These are phyloP conservation scores for Aspergillus novoparasiticus DNA, from an alignment of 2,329 filamentous ascomycete genomes.

Conservation along the genomic window DNA sequence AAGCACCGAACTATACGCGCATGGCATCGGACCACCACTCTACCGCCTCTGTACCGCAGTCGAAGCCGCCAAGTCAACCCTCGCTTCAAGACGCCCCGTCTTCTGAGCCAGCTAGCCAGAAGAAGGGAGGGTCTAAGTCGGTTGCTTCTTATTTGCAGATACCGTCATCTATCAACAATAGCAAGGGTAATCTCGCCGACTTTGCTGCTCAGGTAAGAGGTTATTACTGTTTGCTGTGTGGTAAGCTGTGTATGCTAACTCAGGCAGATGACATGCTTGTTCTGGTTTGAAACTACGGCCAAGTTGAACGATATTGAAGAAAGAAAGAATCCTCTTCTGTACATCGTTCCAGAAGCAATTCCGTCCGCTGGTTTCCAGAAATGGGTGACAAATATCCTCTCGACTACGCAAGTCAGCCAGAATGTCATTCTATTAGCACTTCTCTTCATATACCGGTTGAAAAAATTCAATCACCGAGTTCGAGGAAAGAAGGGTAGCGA, in stretches of 20 bases:
- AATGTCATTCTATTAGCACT: conserved; percentile 91
- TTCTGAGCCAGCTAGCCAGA: conserved; percentile 25
- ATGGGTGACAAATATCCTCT: conserved; percentile 89
- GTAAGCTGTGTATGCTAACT: conserved; percentile 11
- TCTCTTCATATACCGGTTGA: conserved; percentile 89
- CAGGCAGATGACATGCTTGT: conserved; percentile 83
- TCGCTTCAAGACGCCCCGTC: conserved; percentile 26
- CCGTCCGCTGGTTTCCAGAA: conserved; percentile 82
- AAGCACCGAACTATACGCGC: conserved; percentile 22
- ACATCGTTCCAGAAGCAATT: conserved; percentile 70
- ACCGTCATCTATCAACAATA: conserved; percentile 73
- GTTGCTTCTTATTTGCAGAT: conserved; percentile 65
- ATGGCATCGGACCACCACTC: conserved; percentile 27
- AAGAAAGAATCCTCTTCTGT: conserved; percentile 47
- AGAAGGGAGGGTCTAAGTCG: conserved; percentile 35
- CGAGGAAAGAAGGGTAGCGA: conserved; percentile 92
- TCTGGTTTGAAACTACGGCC: conserved; percentile 94
- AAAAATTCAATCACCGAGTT: conserved; percentile 84
- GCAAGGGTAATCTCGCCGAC: conserved; percentile 75
- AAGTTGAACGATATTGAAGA: conserved; percentile 75
- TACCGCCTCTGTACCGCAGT: conserved; percentile 24
- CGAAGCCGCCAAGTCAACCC: conserved; percentile 28
- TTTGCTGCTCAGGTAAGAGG: conserved; percentile 74
- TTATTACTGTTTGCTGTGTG: background rate
- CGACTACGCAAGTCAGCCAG: conserved; percentile 93